Percentiles rank a stretch among this genome's conserved stretches.
Conservation (phyloP, 371 early-diverging fungal genomes). For the Mucor racemosus region DNA sequence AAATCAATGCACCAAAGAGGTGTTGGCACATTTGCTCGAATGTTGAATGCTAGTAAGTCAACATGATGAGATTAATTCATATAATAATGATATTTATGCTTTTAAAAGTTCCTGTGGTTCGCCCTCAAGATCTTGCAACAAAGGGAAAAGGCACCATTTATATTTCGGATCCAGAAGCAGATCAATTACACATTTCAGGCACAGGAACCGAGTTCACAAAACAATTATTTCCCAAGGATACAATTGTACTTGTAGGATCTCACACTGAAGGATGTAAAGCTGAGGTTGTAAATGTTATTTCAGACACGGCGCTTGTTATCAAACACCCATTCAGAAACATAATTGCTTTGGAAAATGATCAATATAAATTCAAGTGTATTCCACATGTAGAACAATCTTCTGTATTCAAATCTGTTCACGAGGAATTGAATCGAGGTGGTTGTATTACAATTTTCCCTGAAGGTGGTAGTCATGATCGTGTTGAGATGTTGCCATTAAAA, state of each 20-base stretch:
- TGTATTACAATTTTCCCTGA: slow-evolving; percentile 53
- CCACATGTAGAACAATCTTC: slow-evolving; percentile 87
- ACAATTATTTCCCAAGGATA: slow-evolving; percentile 63
- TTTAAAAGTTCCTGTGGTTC: slow-evolving; percentile 77
- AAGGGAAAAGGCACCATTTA: slow-evolving; percentile 71
- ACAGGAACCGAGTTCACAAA: slow-evolving; percentile 70
- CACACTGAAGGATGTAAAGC: slow-evolving; percentile 61
- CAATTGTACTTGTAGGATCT: slow-evolving; percentile 50
- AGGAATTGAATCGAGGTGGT: slow-evolving; percentile 72
- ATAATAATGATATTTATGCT: too few species aligned
- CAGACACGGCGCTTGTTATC: slow-evolving; percentile 78
- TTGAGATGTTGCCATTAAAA: slow-evolving; percentile 93
- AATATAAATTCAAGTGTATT: slow-evolving; percentile 68
- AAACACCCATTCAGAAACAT: slow-evolving; percentile 72
- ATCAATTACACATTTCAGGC: slow-evolving; percentile 71
- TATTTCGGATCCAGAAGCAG: slow-evolving; percentile 62
- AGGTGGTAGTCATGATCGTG: slow-evolving; percentile 95
- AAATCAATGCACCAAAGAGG: slow-evolving; percentile 83
- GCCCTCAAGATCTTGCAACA: slow-evolving; percentile 86
- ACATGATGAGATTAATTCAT: too few species aligned
- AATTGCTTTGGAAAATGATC: slow-evolving; percentile 61
- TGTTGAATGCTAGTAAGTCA: slow-evolving; percentile 64
- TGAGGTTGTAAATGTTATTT: slow-evolving; percentile 75
- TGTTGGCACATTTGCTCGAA: slow-evolving; percentile 79
- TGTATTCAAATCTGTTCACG: slow-evolving; percentile 82